phyloP scores from a whole-genome alignment of 441 rosid species.

The Euphorbia schlechtendalii region DNA sequence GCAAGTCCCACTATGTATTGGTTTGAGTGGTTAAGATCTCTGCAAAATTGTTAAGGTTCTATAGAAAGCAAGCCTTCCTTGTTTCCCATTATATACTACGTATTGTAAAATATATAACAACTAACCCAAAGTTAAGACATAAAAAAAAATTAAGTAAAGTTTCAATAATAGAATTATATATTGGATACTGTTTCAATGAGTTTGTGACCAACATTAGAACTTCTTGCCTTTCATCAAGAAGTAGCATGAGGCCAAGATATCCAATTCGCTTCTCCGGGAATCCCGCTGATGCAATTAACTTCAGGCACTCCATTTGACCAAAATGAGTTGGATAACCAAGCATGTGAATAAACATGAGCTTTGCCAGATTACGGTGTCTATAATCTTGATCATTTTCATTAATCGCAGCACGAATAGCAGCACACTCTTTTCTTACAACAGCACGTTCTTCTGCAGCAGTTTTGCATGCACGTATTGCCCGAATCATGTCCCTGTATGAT shows the following conservation, averaged over 20 bases:
- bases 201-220: conserved; percentile 98
- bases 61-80: conserved; percentile 4
- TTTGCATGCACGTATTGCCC: conserved; percentile 95
- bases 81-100: neutral
- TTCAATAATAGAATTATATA: neutral
- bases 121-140: conserved; percentile 54
- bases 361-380: conserved; percentile 68
- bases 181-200: conserved; percentile 98
- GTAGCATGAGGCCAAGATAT: conserved; percentile 94
- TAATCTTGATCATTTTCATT: conserved; percentile 87
- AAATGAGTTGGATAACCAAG: conserved; percentile 99
- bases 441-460: conserved; percentile 99
- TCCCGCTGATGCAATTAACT: conserved; percentile 86
- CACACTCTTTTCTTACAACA: conserved; percentile 96
- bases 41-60: conserved; percentile 60
- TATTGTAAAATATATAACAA: conserved; percentile 33
- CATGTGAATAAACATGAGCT: conserved; percentile 99
- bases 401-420: conserved; percentile 80
- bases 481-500: conserved; percentile 89
- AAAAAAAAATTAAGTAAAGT: conserved; percentile 24
- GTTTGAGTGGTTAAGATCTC: conserved; percentile 97
- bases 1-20: conserved; percentile 99
- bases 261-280: conserved; percentile 99
- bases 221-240: conserved; percentile 99
- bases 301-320: conserved; percentile 99